Conservation (phyloP, 331 rosid species). For the Acacia concinna region DNA sequence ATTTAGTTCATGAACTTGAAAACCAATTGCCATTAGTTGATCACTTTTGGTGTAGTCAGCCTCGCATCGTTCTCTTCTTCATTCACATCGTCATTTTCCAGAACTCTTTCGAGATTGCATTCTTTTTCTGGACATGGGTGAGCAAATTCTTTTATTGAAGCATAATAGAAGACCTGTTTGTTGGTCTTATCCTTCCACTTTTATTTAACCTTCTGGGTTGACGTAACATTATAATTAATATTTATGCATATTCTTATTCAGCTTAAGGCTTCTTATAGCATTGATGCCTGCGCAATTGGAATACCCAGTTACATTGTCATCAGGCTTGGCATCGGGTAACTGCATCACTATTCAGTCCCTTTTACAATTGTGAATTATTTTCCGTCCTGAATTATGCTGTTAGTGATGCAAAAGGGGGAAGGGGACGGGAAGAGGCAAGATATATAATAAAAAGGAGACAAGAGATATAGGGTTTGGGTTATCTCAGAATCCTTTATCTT, state of each 20-base stretch:
- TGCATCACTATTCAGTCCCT: background rate
- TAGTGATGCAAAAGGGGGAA: too few species aligned
- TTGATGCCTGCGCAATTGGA: constrained; percentile 86
- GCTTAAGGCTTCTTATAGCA: constrained; percentile 60
- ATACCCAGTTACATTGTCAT: constrained; percentile 51
- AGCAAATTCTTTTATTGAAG: constrained; percentile 3
- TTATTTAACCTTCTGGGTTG: background rate
- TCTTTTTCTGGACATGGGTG: constrained; percentile 59
- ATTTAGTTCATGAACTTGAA: constrained; percentile 66
- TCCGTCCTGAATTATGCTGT: too few species aligned
- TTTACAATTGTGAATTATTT: too few species aligned
- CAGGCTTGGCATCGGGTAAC: constrained; percentile 44
- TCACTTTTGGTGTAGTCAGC: constrained; percentile 69
- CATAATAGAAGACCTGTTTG: background rate
- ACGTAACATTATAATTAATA: background rate
- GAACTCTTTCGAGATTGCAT: constrained; percentile 56
- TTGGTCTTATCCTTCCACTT: background rate
- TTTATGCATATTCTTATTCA: background rate
- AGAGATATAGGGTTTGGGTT: too few species aligned
- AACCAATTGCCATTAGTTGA: constrained; percentile 67
- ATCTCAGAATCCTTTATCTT: too few species aligned
- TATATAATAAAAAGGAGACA: too few species aligned
- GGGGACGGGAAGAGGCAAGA: too few species aligned
- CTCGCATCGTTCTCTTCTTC: constrained; percentile 60
- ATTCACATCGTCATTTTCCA: constrained; percentile 76